Evolutionary conservation across 2,329 filamentous ascomycete species (phyloP), one percentile per base, ranked within the genome.

Genomic region (Apiospora hydei): DNA sequence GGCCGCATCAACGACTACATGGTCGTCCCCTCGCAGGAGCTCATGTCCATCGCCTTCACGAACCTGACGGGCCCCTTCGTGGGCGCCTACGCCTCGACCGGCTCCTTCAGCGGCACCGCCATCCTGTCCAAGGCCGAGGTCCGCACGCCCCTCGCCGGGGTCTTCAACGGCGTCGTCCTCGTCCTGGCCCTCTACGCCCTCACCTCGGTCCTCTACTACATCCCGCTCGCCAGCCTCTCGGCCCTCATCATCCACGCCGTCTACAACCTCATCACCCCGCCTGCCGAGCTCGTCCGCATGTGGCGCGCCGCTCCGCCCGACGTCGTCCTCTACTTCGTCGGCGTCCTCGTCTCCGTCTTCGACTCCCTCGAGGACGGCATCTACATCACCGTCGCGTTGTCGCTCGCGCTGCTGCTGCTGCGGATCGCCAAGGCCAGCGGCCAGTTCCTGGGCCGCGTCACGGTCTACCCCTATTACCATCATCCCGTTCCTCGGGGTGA

Each of bases 71-170:
- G 94, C 0, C 95, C 96, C 2, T 98, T 98, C 84, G 87, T 98
- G 2, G 96, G 96, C 69, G 96, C 88, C 1, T 99, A 97, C 79
- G 94, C 96, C 18, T 93, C 94, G 0, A 99, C 96, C 2, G 96
- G 96, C 1, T 98, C 96, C 4, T 98, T 98, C 86, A 97, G 94
- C 49, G 91, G 96, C 73, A 98, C 96, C 38, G 96, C 96, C 70
- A 98, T 98, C 84, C 97, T 98, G 83, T 96, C 95, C 5, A 98
- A 98, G 83, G 95, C 96, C 69, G 96, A 96, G 78, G 96, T 98
- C 4, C 91, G 94, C 34, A 98, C 95, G 0, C 96, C 96, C 0
- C 91, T 98, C 70, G 95, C 94, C 21, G 96, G 96, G 83, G 88
- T 97, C 51, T 93, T 98, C 75, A 98, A 95, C 8, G 95, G 93